Conservation (phyloP, 179 eudicot genomes). For the Corrigiola litoralis region DNA sequence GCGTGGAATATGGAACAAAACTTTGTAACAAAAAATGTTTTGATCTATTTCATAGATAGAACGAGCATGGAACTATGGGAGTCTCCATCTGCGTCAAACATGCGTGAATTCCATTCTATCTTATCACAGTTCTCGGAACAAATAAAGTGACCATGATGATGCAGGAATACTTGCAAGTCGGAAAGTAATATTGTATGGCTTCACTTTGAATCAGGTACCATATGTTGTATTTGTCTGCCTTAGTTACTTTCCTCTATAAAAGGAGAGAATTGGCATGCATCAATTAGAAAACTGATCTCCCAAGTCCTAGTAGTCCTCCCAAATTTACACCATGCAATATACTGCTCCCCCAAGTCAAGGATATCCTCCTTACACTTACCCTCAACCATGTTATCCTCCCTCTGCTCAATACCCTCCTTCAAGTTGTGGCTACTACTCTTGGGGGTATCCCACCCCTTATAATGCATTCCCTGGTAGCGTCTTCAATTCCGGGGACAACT, state of each 20-base stretch:
- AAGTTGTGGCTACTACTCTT: conserved; percentile 24
- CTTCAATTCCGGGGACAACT: conserved; percentile 25
- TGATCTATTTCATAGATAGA: conserved; percentile 8
- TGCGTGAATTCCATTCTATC: conserved; percentile 19
- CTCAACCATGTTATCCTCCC: conserved; percentile 10
- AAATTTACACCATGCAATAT: conserved; percentile 17
- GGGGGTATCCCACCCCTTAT: conserved; percentile 30
- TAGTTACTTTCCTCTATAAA: conserved; percentile 13
- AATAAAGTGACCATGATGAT: conserved; percentile 12
- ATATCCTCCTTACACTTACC: conserved; percentile 13
- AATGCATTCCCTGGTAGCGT: conserved; percentile 20
- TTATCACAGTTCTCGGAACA: conserved; percentile 13
- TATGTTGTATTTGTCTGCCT: not conserved
- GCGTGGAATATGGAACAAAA: not conserved
- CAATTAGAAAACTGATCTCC: not conserved
- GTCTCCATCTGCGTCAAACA: conserved; percentile 26
- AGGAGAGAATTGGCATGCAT: not conserved
- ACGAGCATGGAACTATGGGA: conserved; percentile 8
- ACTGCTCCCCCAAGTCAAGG: conserved; percentile 21
- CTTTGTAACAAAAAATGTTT: not conserved
- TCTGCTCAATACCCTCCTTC: conserved; percentile 10
- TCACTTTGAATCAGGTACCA: conserved; percentile 16
- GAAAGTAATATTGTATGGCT: not conserved
- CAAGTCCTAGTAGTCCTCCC: not conserved
- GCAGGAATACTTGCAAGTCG: conserved; percentile 6